Base-by-base conservation (phyloP, 106 monocot species). In the Allium fistulosum region DNA sequence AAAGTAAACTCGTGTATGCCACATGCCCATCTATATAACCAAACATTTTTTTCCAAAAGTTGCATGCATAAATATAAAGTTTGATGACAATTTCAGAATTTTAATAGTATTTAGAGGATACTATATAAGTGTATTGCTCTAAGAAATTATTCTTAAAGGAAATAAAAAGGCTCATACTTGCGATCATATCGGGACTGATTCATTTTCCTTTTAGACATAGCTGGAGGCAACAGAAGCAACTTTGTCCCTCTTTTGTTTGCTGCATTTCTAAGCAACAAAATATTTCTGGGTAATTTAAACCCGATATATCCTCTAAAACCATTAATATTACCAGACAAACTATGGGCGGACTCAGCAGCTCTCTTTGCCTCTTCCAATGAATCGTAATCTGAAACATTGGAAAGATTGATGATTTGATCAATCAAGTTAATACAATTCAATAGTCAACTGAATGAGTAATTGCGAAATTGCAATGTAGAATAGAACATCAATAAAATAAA, bases 311-410 rank as follows among this genome's bases (percentile, higher is more conserved):
- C 49, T 37, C 37, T 37, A 46, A 72, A 84, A 7, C 46, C 69
- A 16, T 46, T 17, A 27, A 66, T 57, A n/a, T 26, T 52, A 11
- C 66, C 66, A 2, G 68, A 53, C 76, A 67, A 61, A 59, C 91
- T 77, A 4, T 67, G 81, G 1, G 95, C 91, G 0, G 85, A 74
- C 11, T 96, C 95, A 22, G 81, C 58, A 3, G 71, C 71, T 66
- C 85, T 72, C 68, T 82, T 88, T 13, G 91, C 75, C 60, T 96
- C 95, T 81, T 96, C 95, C 56, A 96, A 61, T 51, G 91, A 80
- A 58, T 68, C 72, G 69, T 86, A 96, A 77, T 96, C 95, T 96
- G 76, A 17, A n/a, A 11, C 10, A 4, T 26, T 26, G 53, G 4
- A 67, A 62, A 37, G 37, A 37, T 37, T 37, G 5, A 37, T 37